phyloP scores from a whole-genome alignment of 768 basidiomycete genomes.

The Clitopilus passeckerianus region DNA sequence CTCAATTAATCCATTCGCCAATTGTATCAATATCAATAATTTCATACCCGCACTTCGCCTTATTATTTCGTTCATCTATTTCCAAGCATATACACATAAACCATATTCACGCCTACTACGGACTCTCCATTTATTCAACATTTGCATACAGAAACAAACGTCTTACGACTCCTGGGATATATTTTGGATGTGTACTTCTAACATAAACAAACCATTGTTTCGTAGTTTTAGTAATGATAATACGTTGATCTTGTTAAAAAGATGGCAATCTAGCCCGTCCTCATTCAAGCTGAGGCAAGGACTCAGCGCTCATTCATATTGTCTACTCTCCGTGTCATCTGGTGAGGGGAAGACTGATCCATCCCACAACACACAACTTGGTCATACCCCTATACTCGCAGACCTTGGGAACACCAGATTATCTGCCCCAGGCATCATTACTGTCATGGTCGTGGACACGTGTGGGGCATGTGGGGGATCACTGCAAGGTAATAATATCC shows the following conservation, averaged over 20 bases:
- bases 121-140: background rate
- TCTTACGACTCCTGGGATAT: background rate
- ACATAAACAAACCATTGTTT: background rate
- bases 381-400: no score
- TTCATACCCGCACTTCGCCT: background rate
- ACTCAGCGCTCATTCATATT: no score
- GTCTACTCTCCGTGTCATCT: no score
- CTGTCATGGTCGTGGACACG: no score
- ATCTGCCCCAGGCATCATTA: no score
- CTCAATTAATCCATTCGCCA: conserved; percentile 2
- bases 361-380: no score
- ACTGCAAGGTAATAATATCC: no score
- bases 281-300: no score
- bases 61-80: background rate
- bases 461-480: no score
- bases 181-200: background rate
- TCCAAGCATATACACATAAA: background rate
- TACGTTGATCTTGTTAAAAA: background rate
- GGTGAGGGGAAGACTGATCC: no score
- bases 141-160: background rate
- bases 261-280: no score
- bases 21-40: background rate
- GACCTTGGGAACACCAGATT: no score
- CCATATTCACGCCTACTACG: background rate
- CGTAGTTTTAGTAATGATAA: background rate